Evolutionary conservation across 768 basidiomycete species (phyloP), one percentile per base, ranked within the genome.

Genomic region (Psilocybe tampanensis): DNA sequence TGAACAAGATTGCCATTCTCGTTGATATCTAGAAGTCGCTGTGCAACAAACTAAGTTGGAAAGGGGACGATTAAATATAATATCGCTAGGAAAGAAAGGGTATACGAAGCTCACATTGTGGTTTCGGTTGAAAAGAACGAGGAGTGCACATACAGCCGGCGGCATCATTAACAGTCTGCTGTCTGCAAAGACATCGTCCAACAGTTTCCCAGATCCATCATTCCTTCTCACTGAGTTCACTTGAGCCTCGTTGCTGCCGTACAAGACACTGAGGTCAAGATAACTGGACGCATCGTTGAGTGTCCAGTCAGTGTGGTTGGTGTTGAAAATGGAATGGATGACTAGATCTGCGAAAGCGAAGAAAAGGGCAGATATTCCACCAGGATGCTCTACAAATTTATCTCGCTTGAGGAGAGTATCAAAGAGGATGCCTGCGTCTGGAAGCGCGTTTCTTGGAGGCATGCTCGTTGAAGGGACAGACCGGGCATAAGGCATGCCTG

Each of bases 261-360:
- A 94, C 8, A 94, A 68, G 7, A 89, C 79, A 63, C 85, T 86
- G 41, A 94, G 67, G 66, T 94, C 92, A 15, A 94, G 76, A 70
- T 94, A 94, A 63, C 86, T 86, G 67, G 85, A 86, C 0, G 85
- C 72, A 42, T 82, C 71, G 64, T 94, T 94, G 54, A 83, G 77
- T 1, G 75, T 76, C 68, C 72, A 76, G 66, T 86, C 77, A 2
- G 18, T 44, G 32, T 65, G 72, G 57, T 80, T 85, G 7, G 81
- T 80, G 60, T 87, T 74, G 75, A 94, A 94, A 60, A 88, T 78
- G 53, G 74, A 78, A 70, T 93, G 90, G 62, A 89, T 90, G 56
- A 92, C 76, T 55, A 92, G 71, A 63, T 90, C 80, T 12, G 90
- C 90, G 64, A 93, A 90, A 0, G 90, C 87, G 62, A 92, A 93